phyloP scores from a whole-genome alignment of 2,329 filamentous ascomycete species.

The Aureobasidium namibiae region DNA sequence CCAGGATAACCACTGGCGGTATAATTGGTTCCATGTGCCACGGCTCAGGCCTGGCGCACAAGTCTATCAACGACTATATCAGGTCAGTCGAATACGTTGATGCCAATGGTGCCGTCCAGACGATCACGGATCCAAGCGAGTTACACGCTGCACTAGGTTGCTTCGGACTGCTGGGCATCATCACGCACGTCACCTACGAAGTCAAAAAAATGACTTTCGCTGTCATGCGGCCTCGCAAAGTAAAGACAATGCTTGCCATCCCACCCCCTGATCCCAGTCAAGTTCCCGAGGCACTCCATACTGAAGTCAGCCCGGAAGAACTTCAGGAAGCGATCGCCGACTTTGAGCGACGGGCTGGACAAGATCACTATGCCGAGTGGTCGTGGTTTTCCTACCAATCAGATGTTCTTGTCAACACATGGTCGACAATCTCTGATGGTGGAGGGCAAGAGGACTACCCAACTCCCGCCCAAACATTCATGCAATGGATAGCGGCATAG shows the following conservation, averaged over 20 bases:
- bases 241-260: conserved; percentile 36
- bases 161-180: conserved; percentile 42
- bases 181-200: conserved; percentile 44
- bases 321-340: conserved; percentile 26
- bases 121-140: conserved; percentile 31
- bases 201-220: conserved; percentile 42
- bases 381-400: conserved; percentile 44
- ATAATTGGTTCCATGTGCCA: conserved; percentile 29
- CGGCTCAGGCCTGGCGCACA: conserved; percentile 37
- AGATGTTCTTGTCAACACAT: conserved; percentile 40
- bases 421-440: conserved; percentile 25
- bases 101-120: conserved; percentile 34
- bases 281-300: conserved; percentile 28
- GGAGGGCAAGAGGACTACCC: conserved; percentile 31
- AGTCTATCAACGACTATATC: conserved; percentile 40
- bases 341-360: conserved; percentile 28
- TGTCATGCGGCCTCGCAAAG: conserved; percentile 36
- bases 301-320: conserved; percentile 17
- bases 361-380: conserved; percentile 37
- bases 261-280: conserved; percentile 25
- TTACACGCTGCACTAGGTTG: conserved; percentile 36
- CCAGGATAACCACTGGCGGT: conserved; percentile 30
- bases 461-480: conserved; percentile 18
- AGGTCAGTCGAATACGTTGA: conserved; percentile 42
- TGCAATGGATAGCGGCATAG: conserved; percentile 26